Base-by-base conservation (phyloP, 192 early-diverging fungal genomes). In the Backusella tuberculispora region DNA sequence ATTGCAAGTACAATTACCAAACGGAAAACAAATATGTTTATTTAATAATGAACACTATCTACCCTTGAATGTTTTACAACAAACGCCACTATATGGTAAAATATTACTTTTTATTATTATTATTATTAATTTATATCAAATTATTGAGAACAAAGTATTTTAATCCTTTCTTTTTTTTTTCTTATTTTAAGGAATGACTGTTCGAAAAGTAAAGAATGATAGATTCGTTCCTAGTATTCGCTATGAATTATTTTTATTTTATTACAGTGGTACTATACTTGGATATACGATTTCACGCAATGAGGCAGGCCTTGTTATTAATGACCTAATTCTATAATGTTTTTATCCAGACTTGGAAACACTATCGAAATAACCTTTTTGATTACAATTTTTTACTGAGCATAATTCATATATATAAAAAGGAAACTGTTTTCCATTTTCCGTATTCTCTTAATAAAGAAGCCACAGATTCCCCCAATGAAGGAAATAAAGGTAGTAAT, bases 31-130 rank as follows among this genome's bases (percentile, higher is more conserved):
- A 42, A 69, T 69, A 14, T 74, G 68, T 50, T 13, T 80, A 15
- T 76, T 80, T 19, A 80, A 80, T 53, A 66, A 69, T 14, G 79
- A 80, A 40, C 19, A 47, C 0, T 80, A 76, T 70, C 15, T 80
- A 5, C 79, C 79, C 10, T 43, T 66, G 14, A 46, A 41, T 53
- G 67, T 56, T 9, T 43, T 76, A 26, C 75, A 68, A 26, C 41
- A 56, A 2, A 60, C 47, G 10, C 70, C 74, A 14, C 71, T 80
- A 9, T 80, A 80, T 70, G 79, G 79, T 74, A 75, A 43, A 34
- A 9, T n/a, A 21, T 45, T 15, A n/a, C 13, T 8, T 24, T 6
- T 2, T 1, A 26, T 10, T n/a, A n/a, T 7, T 29, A 38, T 8
- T 13, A 13, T 1, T 19, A 9, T 17, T 64, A 6, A 9, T 69